Conservation (phyloP, 331 rosid genomes). For the Cydonia oblonga region DNA sequence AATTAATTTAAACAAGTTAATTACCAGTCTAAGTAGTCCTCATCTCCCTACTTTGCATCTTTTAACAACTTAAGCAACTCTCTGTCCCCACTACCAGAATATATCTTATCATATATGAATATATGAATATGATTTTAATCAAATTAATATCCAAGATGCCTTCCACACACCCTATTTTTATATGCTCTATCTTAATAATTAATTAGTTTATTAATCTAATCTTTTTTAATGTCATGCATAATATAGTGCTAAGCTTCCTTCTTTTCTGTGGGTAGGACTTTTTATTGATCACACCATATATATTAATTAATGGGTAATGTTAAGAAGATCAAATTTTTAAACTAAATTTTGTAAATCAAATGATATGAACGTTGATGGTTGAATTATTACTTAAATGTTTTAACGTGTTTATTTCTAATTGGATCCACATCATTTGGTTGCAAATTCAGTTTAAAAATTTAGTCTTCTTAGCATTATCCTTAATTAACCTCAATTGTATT, state of each 20-base stretch:
- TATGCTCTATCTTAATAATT: slow-evolving; percentile 5
- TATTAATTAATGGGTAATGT: too few relatives aligned
- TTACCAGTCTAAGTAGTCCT: neutral
- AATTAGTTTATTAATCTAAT: neutral
- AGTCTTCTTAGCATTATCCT: too few relatives aligned
- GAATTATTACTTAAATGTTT: too few relatives aligned
- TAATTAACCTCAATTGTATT: too few relatives aligned
- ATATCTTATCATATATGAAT: slow-evolving; percentile 5
- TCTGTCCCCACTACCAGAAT: slow-evolving; percentile 30
- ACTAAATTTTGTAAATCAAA: too few relatives aligned
- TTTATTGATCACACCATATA: neutral
- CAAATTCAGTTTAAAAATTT: too few relatives aligned
- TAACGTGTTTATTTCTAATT: too few relatives aligned
- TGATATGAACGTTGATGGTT: too few relatives aligned
- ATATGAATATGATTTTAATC: neutral
- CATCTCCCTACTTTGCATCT: slow-evolving; percentile 27
- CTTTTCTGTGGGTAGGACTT: neutral
- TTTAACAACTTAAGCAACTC: slow-evolving; percentile 27
- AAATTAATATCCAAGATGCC: slow-evolving; percentile 18
- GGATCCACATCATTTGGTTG: too few relatives aligned
- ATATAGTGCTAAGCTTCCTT: neutral
- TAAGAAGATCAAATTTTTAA: too few relatives aligned
- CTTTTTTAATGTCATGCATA: neutral
- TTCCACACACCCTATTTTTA: slow-evolving; percentile 11
- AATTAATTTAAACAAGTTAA: slow-evolving; percentile 1